Evolutionary conservation across 2,329 filamentous ascomycete species (phyloP).

Genomic region (Camillea tinctor): DNA sequence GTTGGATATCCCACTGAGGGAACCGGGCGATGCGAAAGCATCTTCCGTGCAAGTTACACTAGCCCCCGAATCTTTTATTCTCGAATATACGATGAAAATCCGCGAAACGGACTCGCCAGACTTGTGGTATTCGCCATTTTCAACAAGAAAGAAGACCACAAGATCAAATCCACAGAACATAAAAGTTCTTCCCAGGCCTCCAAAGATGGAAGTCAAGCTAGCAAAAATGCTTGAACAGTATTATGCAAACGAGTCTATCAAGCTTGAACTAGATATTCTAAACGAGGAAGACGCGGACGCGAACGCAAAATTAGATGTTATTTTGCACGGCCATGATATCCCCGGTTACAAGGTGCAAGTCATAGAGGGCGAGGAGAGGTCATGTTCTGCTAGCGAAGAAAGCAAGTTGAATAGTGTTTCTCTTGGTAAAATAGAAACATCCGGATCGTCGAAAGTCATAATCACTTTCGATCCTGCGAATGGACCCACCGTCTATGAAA

Average conservation of each 20-base stretch:
- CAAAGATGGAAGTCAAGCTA: slow-evolving; percentile 78
- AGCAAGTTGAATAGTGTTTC: slow-evolving; percentile 41
- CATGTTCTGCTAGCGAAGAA: slow-evolving; percentile 38
- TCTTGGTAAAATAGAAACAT: slow-evolving; percentile 48
- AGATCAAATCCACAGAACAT: slow-evolving; percentile 55
- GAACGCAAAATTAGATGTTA: slow-evolving; percentile 66
- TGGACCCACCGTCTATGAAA: slow-evolving; percentile 57
- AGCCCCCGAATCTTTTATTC: slow-evolving; percentile 62
- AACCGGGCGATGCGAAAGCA: slow-evolving; percentile 74
- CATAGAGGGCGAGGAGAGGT: slow-evolving; percentile 33
- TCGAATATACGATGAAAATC: slow-evolving; percentile 64
- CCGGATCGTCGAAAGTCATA: slow-evolving; percentile 41
- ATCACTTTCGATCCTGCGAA: slow-evolving; percentile 51
- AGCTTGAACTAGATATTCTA: slow-evolving; percentile 65
- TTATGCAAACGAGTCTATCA: slow-evolving; percentile 79
- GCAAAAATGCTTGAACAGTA: slow-evolving; percentile 66
- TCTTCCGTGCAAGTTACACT: slow-evolving; percentile 62
- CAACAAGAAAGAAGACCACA: slow-evolving; percentile 45
- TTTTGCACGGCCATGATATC: slow-evolving; percentile 59
- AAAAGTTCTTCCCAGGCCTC: slow-evolving; percentile 81
- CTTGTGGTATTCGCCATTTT: slow-evolving; percentile 50
- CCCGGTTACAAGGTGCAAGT: slow-evolving; percentile 46
- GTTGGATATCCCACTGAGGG: slow-evolving; percentile 71
- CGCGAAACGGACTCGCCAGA: slow-evolving; percentile 40
- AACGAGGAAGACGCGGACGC: slow-evolving; percentile 85